Percentiles rank a stretch among this genome's conserved stretches.
Evolutionary conservation across 208 protist species (phyloP).

Genomic region (Crithidia thermophila): DNA sequence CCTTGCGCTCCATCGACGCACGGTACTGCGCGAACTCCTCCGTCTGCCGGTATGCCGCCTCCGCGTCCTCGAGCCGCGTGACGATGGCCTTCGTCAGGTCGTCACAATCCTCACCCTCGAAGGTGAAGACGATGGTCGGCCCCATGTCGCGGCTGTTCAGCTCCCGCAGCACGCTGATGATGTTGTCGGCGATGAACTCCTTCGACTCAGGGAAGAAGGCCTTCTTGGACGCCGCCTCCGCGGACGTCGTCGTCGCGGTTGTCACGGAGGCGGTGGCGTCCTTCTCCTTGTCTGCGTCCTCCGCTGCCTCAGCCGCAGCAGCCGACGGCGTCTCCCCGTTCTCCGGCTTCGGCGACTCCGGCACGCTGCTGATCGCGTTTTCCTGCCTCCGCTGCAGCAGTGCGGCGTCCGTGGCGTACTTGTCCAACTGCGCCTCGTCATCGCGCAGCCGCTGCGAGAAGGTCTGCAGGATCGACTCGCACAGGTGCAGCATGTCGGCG

Average conservation of each 20-base stretch:
- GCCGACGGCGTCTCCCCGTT: background rate
- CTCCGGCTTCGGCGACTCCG: background rate
- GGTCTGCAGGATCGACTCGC: slow-evolving; percentile 54
- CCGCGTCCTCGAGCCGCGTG: slow-evolving; percentile 75
- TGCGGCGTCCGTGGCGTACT: slow-evolving; percentile 55
- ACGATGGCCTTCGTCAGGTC: slow-evolving; percentile 85
- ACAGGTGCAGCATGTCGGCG: slow-evolving; percentile 50
- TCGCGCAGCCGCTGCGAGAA: slow-evolving; percentile 81
- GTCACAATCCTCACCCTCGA: slow-evolving; percentile 89
- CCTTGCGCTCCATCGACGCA: slow-evolving; percentile 62
- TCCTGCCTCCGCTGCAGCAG: slow-evolving; percentile 31
- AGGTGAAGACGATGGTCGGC: slow-evolving; percentile 92
- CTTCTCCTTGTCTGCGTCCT: slow-evolving; percentile 13
- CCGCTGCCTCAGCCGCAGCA: slow-evolving; percentile 3
- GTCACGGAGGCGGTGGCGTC: slow-evolving; percentile 12
- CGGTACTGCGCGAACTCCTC: slow-evolving; percentile 88
- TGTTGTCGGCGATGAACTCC: slow-evolving; percentile 81
- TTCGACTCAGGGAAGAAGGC: slow-evolving; percentile 77
- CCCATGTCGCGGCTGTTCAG: slow-evolving; percentile 87
- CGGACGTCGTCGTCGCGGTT: background rate
- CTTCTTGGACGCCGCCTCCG: background rate
- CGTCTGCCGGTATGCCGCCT: slow-evolving; percentile 79
- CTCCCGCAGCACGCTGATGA: slow-evolving; percentile 90
- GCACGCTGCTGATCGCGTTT: background rate
- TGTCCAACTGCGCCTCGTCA: slow-evolving; percentile 69